These are phyloP conservation scores for Mytilinidion resinicola DNA, from an alignment of 495 filamentous ascomycete species.

Conservation along the genomic window DNA sequence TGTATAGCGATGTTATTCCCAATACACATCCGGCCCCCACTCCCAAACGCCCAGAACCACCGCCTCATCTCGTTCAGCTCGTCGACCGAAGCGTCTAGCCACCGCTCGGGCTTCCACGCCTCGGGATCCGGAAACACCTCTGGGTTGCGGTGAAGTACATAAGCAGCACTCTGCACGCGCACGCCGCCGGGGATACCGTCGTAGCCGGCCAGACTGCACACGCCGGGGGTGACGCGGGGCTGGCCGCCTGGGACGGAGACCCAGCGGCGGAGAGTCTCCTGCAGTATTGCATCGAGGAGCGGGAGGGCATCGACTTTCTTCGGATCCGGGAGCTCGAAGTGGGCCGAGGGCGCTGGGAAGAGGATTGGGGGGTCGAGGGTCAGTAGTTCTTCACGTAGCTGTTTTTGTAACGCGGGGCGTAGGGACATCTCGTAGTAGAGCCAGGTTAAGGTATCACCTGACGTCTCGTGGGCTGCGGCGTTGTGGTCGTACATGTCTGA, in stretches of 20 bases:
- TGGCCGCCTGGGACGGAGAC: conserved; percentile 66
- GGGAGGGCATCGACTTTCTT: conserved; percentile 62
- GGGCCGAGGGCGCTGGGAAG: neutral
- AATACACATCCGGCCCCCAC: conserved; percentile 74
- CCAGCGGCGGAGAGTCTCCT: conserved; percentile 66
- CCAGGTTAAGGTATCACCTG: conserved; percentile 66
- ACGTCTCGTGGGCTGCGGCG: conserved; percentile 69
- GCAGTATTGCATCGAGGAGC: conserved; percentile 64
- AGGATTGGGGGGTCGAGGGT: conserved; percentile 38
- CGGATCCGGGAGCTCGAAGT: conserved; percentile 40
- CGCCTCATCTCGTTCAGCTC: conserved; percentile 45
- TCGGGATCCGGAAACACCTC: conserved; percentile 33
- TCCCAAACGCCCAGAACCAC: conserved; percentile 79
- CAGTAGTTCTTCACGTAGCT: conserved; percentile 55
- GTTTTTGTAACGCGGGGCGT: conserved; percentile 47
- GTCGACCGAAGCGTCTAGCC: conserved; percentile 7
- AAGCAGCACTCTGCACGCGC: conserved; percentile 59
- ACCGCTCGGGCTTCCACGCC: conserved; percentile 27
- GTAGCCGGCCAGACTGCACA: conserved; percentile 42
- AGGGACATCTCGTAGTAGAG: conserved; percentile 58
- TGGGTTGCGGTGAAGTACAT: conserved; percentile 58
- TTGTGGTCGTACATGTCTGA: conserved; percentile 67
- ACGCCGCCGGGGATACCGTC: conserved; percentile 49
- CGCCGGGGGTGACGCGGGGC: conserved; percentile 54
- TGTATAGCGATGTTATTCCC: conserved; percentile 72